Percentiles rank a stretch among this genome's conserved stretches.
Evolutionary conservation across 306 rosid genomes (phyloP).

Genomic region (Pterocarpus macrocarpus): DNA sequence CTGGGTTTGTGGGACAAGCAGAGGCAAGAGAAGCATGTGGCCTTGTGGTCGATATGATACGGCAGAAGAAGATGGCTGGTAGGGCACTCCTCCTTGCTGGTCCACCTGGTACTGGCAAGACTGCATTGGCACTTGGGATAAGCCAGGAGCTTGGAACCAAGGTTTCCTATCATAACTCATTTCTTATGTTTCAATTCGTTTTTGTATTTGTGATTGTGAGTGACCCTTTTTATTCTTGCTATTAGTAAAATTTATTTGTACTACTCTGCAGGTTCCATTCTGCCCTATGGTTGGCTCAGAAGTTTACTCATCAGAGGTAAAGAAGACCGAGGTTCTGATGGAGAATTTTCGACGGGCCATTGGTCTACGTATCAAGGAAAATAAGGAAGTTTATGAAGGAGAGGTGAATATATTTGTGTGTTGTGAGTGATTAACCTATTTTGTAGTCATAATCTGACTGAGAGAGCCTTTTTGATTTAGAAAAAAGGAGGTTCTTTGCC

Average conservation of each 20-base stretch:
- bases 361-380: constrained; percentile 95
- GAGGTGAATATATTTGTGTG: constrained; percentile 63
- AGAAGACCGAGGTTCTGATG: constrained; percentile 97
- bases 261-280: constrained; percentile 76
- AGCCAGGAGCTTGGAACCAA: constrained; percentile 98
- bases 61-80: constrained; percentile 99
- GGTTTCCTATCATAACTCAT: constrained; percentile 49
- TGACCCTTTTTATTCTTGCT: not conserved
- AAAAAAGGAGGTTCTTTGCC: too few relatives aligned
- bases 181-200: not conserved
- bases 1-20: constrained; percentile 96
- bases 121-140: constrained; percentile 94
- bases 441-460: not conserved
- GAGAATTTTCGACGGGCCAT: constrained; percentile 93
- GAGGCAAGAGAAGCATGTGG: constrained; percentile 97
- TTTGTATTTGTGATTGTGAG: not conserved
- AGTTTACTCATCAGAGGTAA: constrained; percentile 95
- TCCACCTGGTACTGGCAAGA: constrained; percentile 98
- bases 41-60: constrained; percentile 91
- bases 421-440: not conserved
- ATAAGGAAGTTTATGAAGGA: constrained; percentile 96
- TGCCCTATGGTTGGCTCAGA: constrained; percentile 99
- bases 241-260: not conserved
- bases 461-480: not conserved
- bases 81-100: constrained; percentile 96